Percentiles rank a stretch among this genome's conserved stretches.
Conservation (phyloP, 169 alveolate species). For the Theileria parva region DNA sequence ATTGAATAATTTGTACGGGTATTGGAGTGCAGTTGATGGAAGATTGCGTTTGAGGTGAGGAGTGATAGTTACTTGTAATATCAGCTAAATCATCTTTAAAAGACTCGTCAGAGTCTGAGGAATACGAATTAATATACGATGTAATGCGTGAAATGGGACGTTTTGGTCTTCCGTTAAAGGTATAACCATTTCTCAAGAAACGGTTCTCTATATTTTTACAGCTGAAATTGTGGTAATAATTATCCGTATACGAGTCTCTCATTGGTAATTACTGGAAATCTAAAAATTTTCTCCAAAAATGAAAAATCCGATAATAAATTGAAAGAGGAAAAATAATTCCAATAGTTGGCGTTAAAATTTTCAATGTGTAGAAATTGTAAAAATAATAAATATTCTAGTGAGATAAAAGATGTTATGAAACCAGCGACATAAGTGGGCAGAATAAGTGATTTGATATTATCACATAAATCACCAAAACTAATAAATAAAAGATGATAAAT, state of each 20-base stretch:
- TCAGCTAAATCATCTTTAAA: slow-evolving; percentile 25
- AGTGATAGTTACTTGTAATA: neutral
- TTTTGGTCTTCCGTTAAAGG: neutral
- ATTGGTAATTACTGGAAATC: neutral
- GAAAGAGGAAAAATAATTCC: neutral
- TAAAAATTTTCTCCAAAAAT: neutral
- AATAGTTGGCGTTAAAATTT: neutral
- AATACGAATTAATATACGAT: neutral
- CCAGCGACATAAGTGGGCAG: neutral
- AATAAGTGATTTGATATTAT: neutral
- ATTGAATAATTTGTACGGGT: slow-evolving; percentile 5
- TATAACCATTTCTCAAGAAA: neutral
- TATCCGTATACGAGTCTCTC: neutral
- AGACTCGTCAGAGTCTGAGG: slow-evolving; percentile 37
- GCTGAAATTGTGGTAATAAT: neutral
- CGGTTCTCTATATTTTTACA: neutral
- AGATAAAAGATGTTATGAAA: neutral
- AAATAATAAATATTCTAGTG: neutral
- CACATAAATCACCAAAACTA: neutral
- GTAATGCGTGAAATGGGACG: neutral
- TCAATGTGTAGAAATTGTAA: neutral
- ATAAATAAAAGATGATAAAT: neutral
- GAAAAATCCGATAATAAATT: no score
- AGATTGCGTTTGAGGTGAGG: slow-evolving; percentile 20
- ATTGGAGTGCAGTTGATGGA: slow-evolving; percentile 28